Conservation (phyloP, 2,329 filamentous ascomycete species). For the Acephala macrosclerotiorum region DNA sequence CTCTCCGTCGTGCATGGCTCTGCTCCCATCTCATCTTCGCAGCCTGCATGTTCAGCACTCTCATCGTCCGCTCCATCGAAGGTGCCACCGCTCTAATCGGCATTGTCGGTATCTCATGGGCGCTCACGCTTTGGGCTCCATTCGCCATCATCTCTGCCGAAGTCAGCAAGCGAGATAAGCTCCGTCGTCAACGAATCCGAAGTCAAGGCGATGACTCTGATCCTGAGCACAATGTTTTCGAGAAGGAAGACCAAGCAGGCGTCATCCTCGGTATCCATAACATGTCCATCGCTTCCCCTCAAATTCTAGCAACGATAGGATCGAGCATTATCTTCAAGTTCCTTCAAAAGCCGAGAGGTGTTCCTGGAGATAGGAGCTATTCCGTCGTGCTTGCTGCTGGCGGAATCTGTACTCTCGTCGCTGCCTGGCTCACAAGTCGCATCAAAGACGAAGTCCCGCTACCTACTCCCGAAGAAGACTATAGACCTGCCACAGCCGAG, state of each 20-base stretch:
- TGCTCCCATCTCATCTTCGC: slow-evolving; percentile 85
- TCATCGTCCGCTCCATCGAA: slow-evolving; percentile 75
- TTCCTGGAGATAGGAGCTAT: slow-evolving; percentile 85
- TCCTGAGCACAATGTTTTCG: slow-evolving; percentile 12
- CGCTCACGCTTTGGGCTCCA: slow-evolving; percentile 90
- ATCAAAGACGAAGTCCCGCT: slow-evolving; percentile 44
- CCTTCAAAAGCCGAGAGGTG: slow-evolving; percentile 86
- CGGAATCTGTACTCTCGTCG: slow-evolving; percentile 77
- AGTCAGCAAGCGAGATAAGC: slow-evolving; percentile 82
- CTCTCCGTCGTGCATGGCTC: slow-evolving; percentile 88
- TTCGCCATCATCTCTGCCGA: slow-evolving; percentile 95
- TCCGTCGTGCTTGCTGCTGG: slow-evolving; percentile 87
- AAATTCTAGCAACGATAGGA: slow-evolving; percentile 87
- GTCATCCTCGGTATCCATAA: slow-evolving; percentile 96
- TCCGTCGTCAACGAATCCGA: slow-evolving; percentile 51
- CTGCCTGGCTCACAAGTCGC: slow-evolving; percentile 66
- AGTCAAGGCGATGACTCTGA: slow-evolving; percentile 20
- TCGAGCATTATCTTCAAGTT: slow-evolving; percentile 85
- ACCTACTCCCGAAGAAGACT: slow-evolving; percentile 24
- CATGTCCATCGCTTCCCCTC: slow-evolving; percentile 89
- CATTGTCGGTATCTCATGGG: slow-evolving; percentile 89
- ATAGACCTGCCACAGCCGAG: slow-evolving; percentile 10
- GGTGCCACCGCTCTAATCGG: slow-evolving; percentile 81
- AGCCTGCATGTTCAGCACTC: slow-evolving; percentile 80
- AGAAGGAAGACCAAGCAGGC: slow-evolving; percentile 48